Evolutionary conservation across 148 eudicot species (phyloP).

Genomic region (Vaccinium macrocarpon): DNA sequence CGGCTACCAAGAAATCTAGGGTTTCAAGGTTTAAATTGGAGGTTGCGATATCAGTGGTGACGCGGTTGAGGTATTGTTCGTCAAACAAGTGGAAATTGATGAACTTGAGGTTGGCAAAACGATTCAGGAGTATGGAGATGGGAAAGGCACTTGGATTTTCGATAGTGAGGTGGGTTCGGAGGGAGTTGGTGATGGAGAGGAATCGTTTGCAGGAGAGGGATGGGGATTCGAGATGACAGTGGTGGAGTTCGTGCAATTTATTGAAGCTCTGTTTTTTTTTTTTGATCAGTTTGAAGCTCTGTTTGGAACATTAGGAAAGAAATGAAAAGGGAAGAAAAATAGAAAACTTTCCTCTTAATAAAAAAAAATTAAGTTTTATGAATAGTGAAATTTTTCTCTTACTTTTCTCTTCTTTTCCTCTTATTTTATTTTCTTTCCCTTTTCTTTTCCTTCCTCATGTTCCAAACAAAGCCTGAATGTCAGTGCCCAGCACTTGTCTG

Average conservation of each 20-base stretch:
- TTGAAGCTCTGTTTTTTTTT: not conserved
- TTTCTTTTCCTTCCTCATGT: too few species aligned
- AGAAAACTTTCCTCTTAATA: too few species aligned
- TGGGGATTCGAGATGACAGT: conserved; percentile 40
- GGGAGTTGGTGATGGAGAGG: conserved; percentile 48
- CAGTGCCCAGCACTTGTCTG: too few species aligned
- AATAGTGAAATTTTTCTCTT: too few species aligned
- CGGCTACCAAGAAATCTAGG: conserved; percentile 36
- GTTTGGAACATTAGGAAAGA: too few species aligned
- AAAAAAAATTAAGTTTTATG: too few species aligned
- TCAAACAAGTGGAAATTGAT: conserved; percentile 20
- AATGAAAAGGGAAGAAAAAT: too few species aligned
- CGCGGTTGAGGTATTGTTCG: conserved; percentile 11
- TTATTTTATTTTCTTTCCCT: too few species aligned
- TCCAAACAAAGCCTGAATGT: too few species aligned
- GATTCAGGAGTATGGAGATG: conserved; percentile 33
- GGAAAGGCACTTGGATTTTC: conserved; percentile 27
- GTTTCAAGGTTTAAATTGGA: conserved; percentile 30
- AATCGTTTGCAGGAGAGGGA: conserved; percentile 53
- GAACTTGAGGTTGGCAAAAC: conserved; percentile 49
- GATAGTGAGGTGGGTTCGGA: conserved; percentile 39
- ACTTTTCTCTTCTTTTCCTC: too few species aligned
- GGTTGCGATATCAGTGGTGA: conserved; percentile 26
- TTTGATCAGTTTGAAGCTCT: conserved; percentile 9
- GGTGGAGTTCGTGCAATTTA: conserved; percentile 25